These are phyloP conservation scores for Chaetomiaceae sp. DNA, from an alignment of 2,329 filamentous ascomycete genomes.

Conservation along the genomic window DNA sequence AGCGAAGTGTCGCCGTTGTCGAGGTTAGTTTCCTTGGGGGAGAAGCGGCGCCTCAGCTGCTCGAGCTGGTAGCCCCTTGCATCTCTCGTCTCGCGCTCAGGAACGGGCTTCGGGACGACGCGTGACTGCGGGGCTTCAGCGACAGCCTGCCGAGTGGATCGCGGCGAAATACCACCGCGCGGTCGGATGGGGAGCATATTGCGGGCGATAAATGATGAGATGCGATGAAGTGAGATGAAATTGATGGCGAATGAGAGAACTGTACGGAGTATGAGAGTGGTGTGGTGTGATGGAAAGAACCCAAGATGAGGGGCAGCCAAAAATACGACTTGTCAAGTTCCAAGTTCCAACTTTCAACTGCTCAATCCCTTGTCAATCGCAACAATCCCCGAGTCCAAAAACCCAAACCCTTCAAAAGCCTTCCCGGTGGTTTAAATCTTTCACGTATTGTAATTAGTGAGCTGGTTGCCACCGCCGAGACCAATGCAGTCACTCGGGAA, in stretches of 20 bases:
- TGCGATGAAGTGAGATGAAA: neutral
- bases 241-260: neutral
- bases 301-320: no score
- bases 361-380: no score
- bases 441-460: no score
- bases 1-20: constrained; percentile 51
- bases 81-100: constrained; percentile 59
- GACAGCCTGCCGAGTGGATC: constrained; percentile 40
- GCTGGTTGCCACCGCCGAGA: no score
- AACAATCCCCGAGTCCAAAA: no score
- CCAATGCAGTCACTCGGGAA: no score
- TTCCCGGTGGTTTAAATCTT: no score
- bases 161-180: constrained; percentile 13
- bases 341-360: no score
- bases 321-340: no score
- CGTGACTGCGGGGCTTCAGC: constrained; percentile 40
- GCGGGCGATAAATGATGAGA: neutral
- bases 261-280: no score
- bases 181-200: constrained; percentile 24
- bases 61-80: constrained; percentile 70
- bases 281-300: no score
- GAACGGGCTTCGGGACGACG: constrained; percentile 60
- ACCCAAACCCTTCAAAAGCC: no score
- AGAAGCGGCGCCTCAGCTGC: constrained; percentile 66
- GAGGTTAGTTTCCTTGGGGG: constrained; percentile 40